phyloP scores from a whole-genome alignment of 1,284 basidiomycete genomes.

The Fomitopsis pinicola region DNA sequence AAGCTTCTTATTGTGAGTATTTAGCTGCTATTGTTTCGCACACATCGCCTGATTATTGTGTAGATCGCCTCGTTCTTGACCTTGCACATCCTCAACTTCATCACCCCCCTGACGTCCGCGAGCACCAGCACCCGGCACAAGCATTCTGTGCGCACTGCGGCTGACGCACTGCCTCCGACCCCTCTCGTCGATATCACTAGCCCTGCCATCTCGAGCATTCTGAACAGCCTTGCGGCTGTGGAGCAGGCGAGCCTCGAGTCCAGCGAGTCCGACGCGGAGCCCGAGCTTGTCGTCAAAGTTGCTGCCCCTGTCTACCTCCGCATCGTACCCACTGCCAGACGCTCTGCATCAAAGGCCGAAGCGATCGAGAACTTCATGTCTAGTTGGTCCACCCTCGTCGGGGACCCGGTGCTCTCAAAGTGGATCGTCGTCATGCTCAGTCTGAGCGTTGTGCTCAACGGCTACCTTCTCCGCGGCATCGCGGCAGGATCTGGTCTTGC shows the following conservation, averaged over 20 bases:
- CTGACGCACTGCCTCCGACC: conserved; percentile 27
- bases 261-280: conserved; percentile 17
- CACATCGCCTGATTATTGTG: conserved; percentile 1
- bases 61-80: conserved; percentile 85
- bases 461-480: conserved; percentile 87
- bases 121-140: conserved; percentile 54
- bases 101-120: conserved; percentile 84
- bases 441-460: conserved; percentile 89
- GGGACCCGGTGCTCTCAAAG: conserved; percentile 93
- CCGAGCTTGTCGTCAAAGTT: conserved; percentile 68
- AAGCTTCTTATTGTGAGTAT: conserved; percentile 80
- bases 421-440: conserved; percentile 92
- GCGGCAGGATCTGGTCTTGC: conserved; percentile 35
- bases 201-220: conserved; percentile 54
- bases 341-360: conserved; percentile 22
- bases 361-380: conserved; percentile 86
- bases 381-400: conserved; percentile 92
- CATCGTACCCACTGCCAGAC: conserved; percentile 34
- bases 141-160: conserved; percentile 19
- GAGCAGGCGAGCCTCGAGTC: conserved; percentile 29
- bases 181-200: conserved; percentile 62
- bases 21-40: conserved; percentile 3
- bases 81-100: conserved; percentile 89
- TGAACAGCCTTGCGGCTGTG: conserved; percentile 52
- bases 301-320: conserved; percentile 62